A percentile compares a stretch with the other conserved stretches of the same genome.
phyloP scores from a whole-genome alignment of 2,329 filamentous ascomycete species.

The Tolypocladium guangdongense region DNA sequence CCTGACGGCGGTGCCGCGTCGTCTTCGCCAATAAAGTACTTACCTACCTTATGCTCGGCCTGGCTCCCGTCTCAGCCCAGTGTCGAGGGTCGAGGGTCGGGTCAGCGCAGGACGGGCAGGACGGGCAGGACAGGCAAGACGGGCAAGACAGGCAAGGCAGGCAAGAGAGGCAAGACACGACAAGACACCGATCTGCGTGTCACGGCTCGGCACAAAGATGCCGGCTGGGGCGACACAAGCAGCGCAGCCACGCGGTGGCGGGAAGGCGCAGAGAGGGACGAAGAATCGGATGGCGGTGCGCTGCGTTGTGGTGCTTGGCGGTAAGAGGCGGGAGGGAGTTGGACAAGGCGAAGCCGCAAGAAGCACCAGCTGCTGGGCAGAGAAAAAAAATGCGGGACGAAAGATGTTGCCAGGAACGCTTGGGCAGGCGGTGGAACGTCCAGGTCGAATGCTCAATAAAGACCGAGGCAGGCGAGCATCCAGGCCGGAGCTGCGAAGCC shows the following conservation, averaged over 20 bases:
- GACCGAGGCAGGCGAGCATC: neutral
- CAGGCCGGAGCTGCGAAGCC: neutral
- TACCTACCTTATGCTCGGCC: constrained; percentile 1
- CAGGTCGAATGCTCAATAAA: neutral
- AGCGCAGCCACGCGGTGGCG: constrained; percentile 3
- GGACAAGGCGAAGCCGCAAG: neutral
- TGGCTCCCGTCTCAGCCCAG: neutral
- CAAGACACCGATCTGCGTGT: constrained; percentile 1
- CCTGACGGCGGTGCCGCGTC: neutral
- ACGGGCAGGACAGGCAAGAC: neutral
- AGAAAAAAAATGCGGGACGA: neutral
- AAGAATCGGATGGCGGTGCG: neutral
- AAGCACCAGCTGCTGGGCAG: neutral
- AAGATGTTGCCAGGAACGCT: neutral
- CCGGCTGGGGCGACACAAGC: constrained; percentile 10
- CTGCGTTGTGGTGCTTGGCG: neutral
- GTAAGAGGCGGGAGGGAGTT: neutral
- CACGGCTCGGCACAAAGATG: constrained; percentile 10
- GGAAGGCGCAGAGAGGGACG: constrained; percentile 6
- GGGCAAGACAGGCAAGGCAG: neutral
- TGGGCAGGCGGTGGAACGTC: neutral
- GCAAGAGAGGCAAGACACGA: neutral
- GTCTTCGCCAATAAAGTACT: neutral
- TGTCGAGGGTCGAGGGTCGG: neutral
- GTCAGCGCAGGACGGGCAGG: neutral